Evolutionary conservation across 441 rosid genomes (phyloP).

Genomic region (Arabidopsis hybrid): DNA sequence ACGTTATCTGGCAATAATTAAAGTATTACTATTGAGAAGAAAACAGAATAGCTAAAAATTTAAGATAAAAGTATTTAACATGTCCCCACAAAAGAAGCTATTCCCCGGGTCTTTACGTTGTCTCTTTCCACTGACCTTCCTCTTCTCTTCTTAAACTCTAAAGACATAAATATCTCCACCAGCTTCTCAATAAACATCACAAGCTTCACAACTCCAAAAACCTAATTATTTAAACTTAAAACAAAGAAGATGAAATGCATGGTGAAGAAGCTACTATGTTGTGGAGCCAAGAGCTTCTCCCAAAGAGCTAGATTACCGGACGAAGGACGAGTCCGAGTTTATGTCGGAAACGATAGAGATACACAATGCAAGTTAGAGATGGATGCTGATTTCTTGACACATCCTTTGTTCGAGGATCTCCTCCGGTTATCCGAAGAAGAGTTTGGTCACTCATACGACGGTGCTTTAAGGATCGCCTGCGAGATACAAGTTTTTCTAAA

Average conservation of each 20-base stretch:
- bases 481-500: slow-evolving; percentile 50
- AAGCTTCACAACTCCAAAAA: slow-evolving; percentile 2
- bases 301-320: slow-evolving; percentile 18
- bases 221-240: neutral
- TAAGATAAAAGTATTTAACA: neutral
- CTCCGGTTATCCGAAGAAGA: slow-evolving; percentile 51
- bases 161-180: neutral
- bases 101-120: slow-evolving; percentile 12
- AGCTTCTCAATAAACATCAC: slow-evolving; percentile 3
- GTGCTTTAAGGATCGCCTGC: slow-evolving; percentile 56
- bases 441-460: slow-evolving; percentile 54
- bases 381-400: slow-evolving; percentile 55
- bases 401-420: slow-evolving; percentile 52
- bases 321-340: slow-evolving; percentile 48
- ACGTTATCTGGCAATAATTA: too few species aligned
- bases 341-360: slow-evolving; percentile 51
- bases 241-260: slow-evolving; percentile 39
- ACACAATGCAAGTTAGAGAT: slow-evolving; percentile 50
- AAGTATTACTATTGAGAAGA: too few species aligned
- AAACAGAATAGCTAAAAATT: neutral
- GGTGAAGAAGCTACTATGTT: slow-evolving; percentile 52
- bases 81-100: neutral
- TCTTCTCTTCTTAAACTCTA: neutral
- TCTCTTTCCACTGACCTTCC: slow-evolving; percentile 20
- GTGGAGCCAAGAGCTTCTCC: slow-evolving; percentile 49